Conservation (phyloP, 2,329 filamentous ascomycete species). For the Sclerotinia borealis region DNA sequence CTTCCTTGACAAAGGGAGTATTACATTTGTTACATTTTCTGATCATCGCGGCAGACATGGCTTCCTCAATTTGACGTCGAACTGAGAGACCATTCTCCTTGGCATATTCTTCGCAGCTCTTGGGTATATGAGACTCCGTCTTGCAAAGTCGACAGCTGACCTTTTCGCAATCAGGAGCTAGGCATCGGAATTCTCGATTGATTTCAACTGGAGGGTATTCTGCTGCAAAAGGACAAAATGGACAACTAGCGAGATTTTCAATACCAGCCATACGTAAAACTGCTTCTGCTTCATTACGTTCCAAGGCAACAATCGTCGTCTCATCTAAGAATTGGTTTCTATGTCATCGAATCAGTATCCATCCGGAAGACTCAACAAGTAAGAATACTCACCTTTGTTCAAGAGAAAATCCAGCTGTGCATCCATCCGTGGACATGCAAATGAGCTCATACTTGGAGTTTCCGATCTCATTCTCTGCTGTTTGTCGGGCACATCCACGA, state of each 20-base stretch:
- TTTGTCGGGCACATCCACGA: conserved; percentile 54
- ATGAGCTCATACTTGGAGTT: conserved; percentile 59
- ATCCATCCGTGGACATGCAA: conserved; percentile 67
- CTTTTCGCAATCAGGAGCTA: conserved; percentile 56
- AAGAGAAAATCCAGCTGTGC: conserved; percentile 53
- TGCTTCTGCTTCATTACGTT: conserved; percentile 64
- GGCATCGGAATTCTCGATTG: conserved; percentile 69
- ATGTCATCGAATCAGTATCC: conserved; percentile 14
- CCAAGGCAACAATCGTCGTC: conserved; percentile 55
- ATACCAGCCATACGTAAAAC: conserved; percentile 64
- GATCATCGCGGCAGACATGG: conserved; percentile 74
- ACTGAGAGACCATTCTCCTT: conserved; percentile 53
- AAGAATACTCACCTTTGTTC: conserved; percentile 47
- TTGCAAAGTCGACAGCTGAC: conserved; percentile 65
- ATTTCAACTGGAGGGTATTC: conserved; percentile 62
- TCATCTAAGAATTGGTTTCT: conserved; percentile 42
- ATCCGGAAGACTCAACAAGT: neutral
- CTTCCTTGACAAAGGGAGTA: conserved; percentile 66
- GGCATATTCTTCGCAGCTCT: conserved; percentile 62
- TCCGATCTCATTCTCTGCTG: conserved; percentile 64
- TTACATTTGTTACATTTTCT: conserved; percentile 64
- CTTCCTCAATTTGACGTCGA: conserved; percentile 70
- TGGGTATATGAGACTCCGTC: conserved; percentile 62
- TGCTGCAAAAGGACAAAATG: conserved; percentile 76
- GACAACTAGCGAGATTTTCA: conserved; percentile 67